Evolutionary conservation across 169 alveolate genomes (phyloP).

Genomic region (Plasmodium sp.): DNA sequence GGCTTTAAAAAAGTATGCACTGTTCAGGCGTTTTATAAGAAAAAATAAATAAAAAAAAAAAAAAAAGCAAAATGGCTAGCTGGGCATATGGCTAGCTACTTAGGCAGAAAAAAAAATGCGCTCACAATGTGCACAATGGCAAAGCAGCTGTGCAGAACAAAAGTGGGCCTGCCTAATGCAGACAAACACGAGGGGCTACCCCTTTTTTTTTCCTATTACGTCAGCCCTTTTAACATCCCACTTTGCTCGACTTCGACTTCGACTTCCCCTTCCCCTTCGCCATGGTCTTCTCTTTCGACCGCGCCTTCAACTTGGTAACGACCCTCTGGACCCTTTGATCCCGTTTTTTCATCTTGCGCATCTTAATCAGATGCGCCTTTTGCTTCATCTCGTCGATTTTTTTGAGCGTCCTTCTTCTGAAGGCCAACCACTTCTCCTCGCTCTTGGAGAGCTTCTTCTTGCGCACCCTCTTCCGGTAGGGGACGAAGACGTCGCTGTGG

Average conservation of each 20-base stretch:
- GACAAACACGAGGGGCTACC: neutral
- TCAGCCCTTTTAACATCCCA: neutral
- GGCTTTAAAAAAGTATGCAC: neutral
- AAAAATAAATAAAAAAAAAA: neutral
- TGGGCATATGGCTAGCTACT: neutral
- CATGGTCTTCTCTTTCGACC: neutral
- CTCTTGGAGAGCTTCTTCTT: slow-evolving; percentile 30
- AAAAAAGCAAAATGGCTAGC: slow-evolving; percentile 8
- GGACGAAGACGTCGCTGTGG: neutral
- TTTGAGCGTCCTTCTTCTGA: slow-evolving; percentile 63
- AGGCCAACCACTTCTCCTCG: slow-evolving; percentile 63
- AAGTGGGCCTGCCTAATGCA: neutral
- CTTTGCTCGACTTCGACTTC: neutral
- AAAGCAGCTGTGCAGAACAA: neutral
- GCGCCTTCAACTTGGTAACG: slow-evolving; percentile 34
- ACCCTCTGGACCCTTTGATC: slow-evolving; percentile 42
- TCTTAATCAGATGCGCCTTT: slow-evolving; percentile 64
- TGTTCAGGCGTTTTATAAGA: neutral
- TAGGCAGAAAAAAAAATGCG: neutral
- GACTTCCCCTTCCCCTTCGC: neutral
- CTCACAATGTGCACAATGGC: neutral
- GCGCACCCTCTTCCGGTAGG: slow-evolving; percentile 6
- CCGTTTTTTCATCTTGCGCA: slow-evolving; percentile 39
- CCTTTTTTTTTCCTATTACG: neutral
- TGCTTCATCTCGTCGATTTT: slow-evolving; percentile 74